phyloP scores from a whole-genome alignment of 345 rosid species.

The Ricinus communis region DNA sequence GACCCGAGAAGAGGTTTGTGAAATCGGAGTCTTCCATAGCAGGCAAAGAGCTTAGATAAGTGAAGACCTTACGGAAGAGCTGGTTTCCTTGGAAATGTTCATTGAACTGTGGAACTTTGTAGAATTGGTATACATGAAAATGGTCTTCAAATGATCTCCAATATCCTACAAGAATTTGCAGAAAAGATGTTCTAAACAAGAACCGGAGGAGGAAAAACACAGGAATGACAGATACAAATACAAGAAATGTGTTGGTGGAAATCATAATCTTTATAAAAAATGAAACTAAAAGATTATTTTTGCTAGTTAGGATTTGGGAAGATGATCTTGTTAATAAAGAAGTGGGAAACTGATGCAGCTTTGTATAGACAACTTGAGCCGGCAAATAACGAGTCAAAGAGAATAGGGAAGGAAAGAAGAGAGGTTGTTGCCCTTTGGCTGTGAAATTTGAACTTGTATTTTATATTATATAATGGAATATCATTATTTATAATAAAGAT shows the following conservation, averaged over 20 bases:
- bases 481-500: no score
- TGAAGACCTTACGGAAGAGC: slow-evolving; percentile 15
- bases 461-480: neutral
- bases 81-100: slow-evolving; percentile 18
- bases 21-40: slow-evolving; percentile 18
- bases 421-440: neutral
- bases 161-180: slow-evolving; percentile 9
- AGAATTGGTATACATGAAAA: slow-evolving; percentile 24
- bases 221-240: neutral
- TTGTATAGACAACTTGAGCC: neutral
- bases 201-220: slow-evolving; percentile 9
- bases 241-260: neutral
- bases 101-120: slow-evolving; percentile 25
- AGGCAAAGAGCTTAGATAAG: slow-evolving; percentile 26
- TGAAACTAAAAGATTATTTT: neutral
- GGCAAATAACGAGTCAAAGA: neutral
- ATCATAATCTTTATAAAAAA: slow-evolving; percentile 4
- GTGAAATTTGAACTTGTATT: slow-evolving; percentile 7
- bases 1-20: slow-evolving; percentile 28
- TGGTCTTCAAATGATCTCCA: slow-evolving; percentile 18
- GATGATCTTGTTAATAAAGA: neutral
- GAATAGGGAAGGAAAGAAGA: neutral
- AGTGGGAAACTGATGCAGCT: neutral
- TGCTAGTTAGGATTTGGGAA: no score
- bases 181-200: slow-evolving; percentile 19